Evolutionary conservation across 495 filamentous ascomycete species (phyloP).

Genomic region (Xylaria castorea): DNA sequence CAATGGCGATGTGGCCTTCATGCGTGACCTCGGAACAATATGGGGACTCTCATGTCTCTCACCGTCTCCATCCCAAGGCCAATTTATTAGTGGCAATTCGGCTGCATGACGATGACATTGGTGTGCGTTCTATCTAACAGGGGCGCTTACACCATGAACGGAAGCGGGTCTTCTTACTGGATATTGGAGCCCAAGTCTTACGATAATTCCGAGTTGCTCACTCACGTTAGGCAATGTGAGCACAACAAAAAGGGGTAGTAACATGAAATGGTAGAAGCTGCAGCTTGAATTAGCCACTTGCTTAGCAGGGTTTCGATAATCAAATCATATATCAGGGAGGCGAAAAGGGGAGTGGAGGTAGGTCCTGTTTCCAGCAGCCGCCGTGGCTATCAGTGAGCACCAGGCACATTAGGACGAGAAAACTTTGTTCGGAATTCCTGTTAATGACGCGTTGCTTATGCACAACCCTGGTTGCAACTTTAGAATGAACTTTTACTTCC

Average conservation of each 20-base stretch:
- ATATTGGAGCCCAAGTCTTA: neutral
- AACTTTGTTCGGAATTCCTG: neutral
- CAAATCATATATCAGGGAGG: neutral
- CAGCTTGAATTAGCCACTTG: no score
- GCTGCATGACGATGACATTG: conserved; percentile 6
- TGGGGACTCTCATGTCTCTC: neutral
- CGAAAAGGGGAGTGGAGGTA: neutral
- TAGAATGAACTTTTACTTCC: neutral
- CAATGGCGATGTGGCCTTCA: neutral
- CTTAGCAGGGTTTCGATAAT: neutral
- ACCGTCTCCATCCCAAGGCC: no score
- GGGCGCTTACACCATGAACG: neutral
- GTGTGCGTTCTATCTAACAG: neutral
- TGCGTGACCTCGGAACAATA: neutral
- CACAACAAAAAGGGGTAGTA: neutral
- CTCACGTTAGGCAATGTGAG: neutral
- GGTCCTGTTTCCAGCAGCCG: neutral
- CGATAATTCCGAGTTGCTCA: no score
- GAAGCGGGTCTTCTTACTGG: neutral
- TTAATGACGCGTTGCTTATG: neutral
- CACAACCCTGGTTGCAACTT: neutral
- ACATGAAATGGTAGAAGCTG: no score
- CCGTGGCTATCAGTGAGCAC: neutral
- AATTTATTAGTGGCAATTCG: neutral
- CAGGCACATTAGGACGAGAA: neutral